Evolutionary conservation across 192 early-diverging fungal genomes (phyloP).

Genomic region (Radiomyces spectabilis): DNA sequence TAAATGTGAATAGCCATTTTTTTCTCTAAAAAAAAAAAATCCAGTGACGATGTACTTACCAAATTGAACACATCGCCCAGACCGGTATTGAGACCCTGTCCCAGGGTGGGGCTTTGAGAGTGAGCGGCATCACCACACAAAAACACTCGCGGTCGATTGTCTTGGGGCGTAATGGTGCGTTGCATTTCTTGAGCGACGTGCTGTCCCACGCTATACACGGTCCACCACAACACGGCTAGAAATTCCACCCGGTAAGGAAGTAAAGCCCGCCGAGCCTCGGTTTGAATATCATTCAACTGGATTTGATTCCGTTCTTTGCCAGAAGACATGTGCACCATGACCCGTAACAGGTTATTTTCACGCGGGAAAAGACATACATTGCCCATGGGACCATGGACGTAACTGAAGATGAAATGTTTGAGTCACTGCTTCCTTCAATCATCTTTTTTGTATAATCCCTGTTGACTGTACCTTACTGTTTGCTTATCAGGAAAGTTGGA

Average conservation of each 20-base stretch:
- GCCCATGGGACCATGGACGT: conserved; percentile 12
- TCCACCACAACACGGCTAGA: conserved; percentile 19
- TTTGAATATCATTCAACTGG: conserved; percentile 22
- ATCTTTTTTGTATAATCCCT: background rate
- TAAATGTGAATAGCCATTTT: background rate
- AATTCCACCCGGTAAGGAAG: conserved; percentile 20
- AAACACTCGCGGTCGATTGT: conserved; percentile 7
- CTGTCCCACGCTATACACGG: conserved; percentile 20
- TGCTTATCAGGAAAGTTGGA: conserved; percentile 17
- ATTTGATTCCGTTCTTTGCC: conserved; percentile 23
- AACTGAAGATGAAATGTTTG: conserved; percentile 1
- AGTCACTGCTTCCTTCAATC: no score
- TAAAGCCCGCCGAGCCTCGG: conserved; percentile 18
- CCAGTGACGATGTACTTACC: background rate
- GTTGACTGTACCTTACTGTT: conserved; percentile 14
- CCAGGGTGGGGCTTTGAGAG: conserved; percentile 22
- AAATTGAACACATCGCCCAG: conserved; percentile 25
- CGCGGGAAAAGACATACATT: conserved; percentile 17
- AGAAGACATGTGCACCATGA: conserved; percentile 16
- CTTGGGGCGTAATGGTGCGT: no score
- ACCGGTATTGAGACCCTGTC: conserved; percentile 25
- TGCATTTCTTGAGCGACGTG: conserved; percentile 7
- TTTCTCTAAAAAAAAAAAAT: background rate
- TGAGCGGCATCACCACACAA: conserved; percentile 20
- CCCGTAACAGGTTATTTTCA: conserved; percentile 19